phyloP scores from a whole-genome alignment of 106 monocot species.

The Iris macrosiphon region DNA sequence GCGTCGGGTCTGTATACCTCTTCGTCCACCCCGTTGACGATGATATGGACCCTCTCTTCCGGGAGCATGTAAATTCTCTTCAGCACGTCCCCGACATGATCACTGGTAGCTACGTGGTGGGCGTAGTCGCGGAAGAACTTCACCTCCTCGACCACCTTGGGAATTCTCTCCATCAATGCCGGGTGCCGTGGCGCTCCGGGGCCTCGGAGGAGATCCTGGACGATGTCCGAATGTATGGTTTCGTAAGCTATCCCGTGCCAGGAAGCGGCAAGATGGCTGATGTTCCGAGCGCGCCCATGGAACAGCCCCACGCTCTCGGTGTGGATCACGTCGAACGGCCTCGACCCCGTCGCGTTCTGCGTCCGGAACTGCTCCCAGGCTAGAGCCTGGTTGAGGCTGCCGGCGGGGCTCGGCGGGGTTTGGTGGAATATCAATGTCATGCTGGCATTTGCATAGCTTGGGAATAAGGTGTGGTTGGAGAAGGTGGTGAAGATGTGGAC shows the following conservation, averaged over 20 bases:
- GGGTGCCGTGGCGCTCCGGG: conserved; percentile 25
- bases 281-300: conserved; percentile 53
- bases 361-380: conserved; percentile 53
- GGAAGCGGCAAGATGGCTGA: conserved; percentile 60
- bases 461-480: conserved; percentile 20
- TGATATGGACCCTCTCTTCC: conserved; percentile 63
- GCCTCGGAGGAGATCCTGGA: conserved; percentile 55
- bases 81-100: conserved; percentile 76
- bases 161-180: conserved; percentile 27
- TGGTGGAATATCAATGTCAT: conserved; percentile 42
- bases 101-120: conserved; percentile 88
- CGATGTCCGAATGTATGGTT: conserved; percentile 74
- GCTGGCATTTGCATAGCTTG: conserved; percentile 3
- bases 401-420: conserved; percentile 43
- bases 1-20: conserved; percentile 36
- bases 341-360: conserved; percentile 29
- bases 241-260: conserved; percentile 97
- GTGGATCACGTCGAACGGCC: conserved; percentile 67
- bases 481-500: conserved; percentile 69
- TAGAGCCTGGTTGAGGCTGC: conserved; percentile 62
- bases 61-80: conserved; percentile 89
- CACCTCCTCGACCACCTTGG: conserved; percentile 69
- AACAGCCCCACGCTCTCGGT: conserved; percentile 65
- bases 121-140: conserved; percentile 70
- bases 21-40: conserved; percentile 81